Conservation (phyloP, 2,329 filamentous ascomycete genomes). For the Paramyrothecium sp. region DNA sequence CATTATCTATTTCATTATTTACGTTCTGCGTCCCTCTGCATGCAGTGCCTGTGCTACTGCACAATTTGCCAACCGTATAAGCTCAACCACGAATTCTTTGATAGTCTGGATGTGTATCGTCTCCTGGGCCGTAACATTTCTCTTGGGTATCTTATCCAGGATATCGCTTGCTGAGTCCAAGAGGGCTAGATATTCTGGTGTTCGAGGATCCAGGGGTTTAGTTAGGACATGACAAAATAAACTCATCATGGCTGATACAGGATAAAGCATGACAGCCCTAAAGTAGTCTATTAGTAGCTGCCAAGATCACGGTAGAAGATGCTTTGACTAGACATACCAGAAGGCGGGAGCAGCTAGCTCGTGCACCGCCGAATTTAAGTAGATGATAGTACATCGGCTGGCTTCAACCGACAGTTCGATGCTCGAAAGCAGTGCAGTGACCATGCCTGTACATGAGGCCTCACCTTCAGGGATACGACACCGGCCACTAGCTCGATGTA, state of each 20-base stretch:
- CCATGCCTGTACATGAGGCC: constrained; percentile 27
- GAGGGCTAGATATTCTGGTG: constrained; percentile 43
- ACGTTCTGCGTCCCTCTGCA: neutral
- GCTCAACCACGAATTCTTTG: constrained; percentile 41
- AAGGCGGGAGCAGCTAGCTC: constrained; percentile 45
- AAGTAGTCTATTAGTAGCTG: neutral
- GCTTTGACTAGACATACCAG: constrained; percentile 36
- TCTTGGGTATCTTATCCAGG: constrained; percentile 36
- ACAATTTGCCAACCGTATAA: constrained; percentile 39
- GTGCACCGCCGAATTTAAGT: constrained; percentile 39
- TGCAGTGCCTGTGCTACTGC: constrained; percentile 33
- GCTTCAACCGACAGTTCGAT: constrained; percentile 52
- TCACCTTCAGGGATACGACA: constrained; percentile 26
- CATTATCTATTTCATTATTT: neutral
- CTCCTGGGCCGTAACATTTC: constrained; percentile 28
- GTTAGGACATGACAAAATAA: constrained; percentile 55
- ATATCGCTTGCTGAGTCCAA: constrained; percentile 40
- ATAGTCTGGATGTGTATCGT: constrained; percentile 37
- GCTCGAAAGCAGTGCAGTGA: constrained; percentile 48
- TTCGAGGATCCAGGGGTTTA: constrained; percentile 41
- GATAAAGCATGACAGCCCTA: constrained; percentile 57
- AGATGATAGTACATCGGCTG: constrained; percentile 52
- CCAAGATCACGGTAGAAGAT: neutral
- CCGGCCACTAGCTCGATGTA: constrained; percentile 53
- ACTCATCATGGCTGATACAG: constrained; percentile 50